Evolutionary conservation across 106 monocot species (phyloP).

Genomic region (Ottelia alismoides): DNA sequence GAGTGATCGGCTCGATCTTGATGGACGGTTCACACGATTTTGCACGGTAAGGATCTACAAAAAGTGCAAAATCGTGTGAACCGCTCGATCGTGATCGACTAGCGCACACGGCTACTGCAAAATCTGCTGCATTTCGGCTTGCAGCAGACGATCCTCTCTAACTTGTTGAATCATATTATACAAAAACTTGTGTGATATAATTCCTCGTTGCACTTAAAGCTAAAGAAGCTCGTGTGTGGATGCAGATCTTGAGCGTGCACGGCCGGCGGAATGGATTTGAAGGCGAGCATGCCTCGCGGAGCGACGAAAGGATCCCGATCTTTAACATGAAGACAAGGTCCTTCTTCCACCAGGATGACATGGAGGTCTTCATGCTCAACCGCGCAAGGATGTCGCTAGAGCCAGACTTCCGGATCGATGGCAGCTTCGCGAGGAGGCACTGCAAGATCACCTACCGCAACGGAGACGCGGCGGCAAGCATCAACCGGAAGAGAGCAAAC

Average conservation of each 20-base stretch:
- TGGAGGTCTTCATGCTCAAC: constrained; percentile 36
- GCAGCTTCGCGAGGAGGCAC: constrained; percentile 41
- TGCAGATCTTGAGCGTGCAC: constrained; percentile 54
- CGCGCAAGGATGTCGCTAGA: not conserved
- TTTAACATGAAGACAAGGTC: constrained; percentile 57
- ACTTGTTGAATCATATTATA: too few species aligned
- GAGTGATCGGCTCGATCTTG: too few species aligned
- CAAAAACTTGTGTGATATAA: too few species aligned
- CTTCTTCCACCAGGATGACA: constrained; percentile 25
- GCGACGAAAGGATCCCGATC: constrained; percentile 8
- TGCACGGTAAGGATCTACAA: too few species aligned
- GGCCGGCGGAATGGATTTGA: constrained; percentile 50
- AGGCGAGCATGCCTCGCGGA: constrained; percentile 12
- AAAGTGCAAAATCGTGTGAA: too few species aligned
- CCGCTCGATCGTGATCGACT: too few species aligned
- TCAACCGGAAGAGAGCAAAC: constrained; percentile 38
- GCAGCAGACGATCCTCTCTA: too few species aligned
- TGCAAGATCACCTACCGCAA: constrained; percentile 37
- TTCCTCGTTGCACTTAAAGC: not conserved
- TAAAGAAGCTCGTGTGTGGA: too few species aligned
- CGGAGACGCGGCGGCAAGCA: constrained; percentile 48
- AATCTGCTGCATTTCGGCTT: too few species aligned
- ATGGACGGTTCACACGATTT: too few species aligned
- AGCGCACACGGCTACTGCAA: too few species aligned
- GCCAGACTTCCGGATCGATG: constrained; percentile 38